Evolutionary conservation across 2,329 filamentous ascomycete genomes (phyloP), one percentile per base, ranked within the genome.

Genomic region (Alternaria infectoria): DNA sequence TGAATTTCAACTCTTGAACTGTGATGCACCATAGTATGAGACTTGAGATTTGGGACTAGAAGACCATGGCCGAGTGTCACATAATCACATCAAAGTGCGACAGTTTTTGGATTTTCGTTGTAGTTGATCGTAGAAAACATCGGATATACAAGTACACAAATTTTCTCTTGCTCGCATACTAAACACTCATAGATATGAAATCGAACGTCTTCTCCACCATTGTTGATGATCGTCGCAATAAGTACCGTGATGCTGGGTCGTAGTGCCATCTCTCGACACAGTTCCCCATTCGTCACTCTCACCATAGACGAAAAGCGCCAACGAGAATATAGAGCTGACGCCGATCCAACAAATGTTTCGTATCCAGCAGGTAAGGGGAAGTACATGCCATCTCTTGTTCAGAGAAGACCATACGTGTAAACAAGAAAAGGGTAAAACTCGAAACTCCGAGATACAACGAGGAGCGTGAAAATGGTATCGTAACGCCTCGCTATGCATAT

Each of bases 401-500:
- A 7, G 30, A 54, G 11, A 44, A 43, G 25, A 46, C 6, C 11
- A 9, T 17, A 30, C 6, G 9, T n/a, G 23, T 15, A 56, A 70
- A 68, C 69, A 50, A 55, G 62, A 65, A 55, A 59, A 64, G 52
- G 57, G 43, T 40, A 54, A 55, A 64, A 30, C 15, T 45, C 28
- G 23, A 62, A 62, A 66, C 46, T 59, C 61, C 54, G 49, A 50
- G 45, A 61, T 61, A 60, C 55, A 32, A 54, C 57, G 56, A 62
- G 64, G 61, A 36, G 44, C 58, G 54, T 50, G 61, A 57, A 69
- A 73, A 62, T 75, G 74, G 74, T 77, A 78, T 77, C 70, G 70
- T 70, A 74, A 79, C 77, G 76, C 77, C 77, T 74, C 75, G 77
- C 76, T 79, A 79, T 79, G 77, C 77, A 75, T 59, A 54, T 36